Conservation (phyloP, 306 rosid genomes). For the Fagus crenata region DNA sequence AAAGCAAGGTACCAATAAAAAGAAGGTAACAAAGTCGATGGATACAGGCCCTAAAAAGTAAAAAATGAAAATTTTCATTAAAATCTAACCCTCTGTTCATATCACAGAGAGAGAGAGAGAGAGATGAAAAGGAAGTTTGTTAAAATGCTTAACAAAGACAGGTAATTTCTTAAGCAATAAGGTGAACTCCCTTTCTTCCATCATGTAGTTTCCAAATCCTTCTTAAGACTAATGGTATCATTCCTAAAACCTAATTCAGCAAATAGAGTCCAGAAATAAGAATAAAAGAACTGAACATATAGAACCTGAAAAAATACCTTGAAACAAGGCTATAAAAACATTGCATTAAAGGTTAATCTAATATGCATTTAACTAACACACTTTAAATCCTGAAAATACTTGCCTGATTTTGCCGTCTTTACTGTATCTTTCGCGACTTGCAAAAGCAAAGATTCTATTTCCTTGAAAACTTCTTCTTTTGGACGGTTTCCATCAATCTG, state of each 20-base stretch:
- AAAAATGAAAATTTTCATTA: too few relatives aligned
- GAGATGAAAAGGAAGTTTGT: background rate
- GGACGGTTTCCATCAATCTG: constrained; percentile 81
- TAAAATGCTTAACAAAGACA: background rate
- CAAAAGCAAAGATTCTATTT: constrained; percentile 60
- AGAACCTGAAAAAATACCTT: constrained; percentile 11
- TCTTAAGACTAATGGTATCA: background rate
- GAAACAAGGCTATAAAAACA: background rate
- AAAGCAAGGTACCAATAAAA: too few relatives aligned
- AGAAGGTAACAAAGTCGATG: too few relatives aligned
- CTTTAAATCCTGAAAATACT: constrained; percentile 19
- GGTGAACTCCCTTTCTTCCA: background rate
- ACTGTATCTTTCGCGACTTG: constrained; percentile 54
- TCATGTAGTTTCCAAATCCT: background rate
- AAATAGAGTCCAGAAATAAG: background rate
- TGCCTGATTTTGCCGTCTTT: constrained; percentile 46
- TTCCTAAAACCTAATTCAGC: background rate
- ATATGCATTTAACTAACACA: background rate
- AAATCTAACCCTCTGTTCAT: background rate
- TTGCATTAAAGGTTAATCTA: background rate
- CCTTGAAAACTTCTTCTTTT: constrained; percentile 68
- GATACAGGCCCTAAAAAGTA: too few relatives aligned
- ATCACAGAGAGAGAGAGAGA: background rate
- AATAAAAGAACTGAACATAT: background rate
- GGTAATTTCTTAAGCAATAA: background rate